A percentile compares a stretch with the other conserved stretches of the same genome.
Conservation (phyloP, 148 eudicot genomes). For the Rhododendron kiyosumense region DNA sequence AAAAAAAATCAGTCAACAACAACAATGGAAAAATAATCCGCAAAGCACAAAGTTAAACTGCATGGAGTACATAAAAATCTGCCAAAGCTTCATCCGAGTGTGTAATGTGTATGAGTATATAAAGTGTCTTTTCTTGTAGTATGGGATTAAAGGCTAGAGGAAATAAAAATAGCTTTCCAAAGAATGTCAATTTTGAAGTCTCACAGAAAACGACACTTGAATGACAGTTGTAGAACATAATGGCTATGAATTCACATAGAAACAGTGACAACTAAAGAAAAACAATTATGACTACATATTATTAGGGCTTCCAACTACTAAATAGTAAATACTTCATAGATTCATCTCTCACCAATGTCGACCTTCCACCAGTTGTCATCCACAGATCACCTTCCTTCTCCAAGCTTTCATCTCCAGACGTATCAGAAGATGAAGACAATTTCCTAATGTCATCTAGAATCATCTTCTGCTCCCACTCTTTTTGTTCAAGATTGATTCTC, state of each 20-base stretch:
- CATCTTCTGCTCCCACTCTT: conserved; percentile 66
- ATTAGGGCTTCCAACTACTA: not conserved
- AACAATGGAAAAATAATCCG: not conserved
- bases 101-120: not conserved
- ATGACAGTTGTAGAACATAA: not conserved
- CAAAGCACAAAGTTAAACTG: not conserved
- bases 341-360: conserved; percentile 58
- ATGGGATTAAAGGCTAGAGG: not conserved
- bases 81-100: not conserved
- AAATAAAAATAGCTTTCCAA: not conserved
- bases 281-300: not conserved
- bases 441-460: conserved; percentile 75
- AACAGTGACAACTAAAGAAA: not conserved
- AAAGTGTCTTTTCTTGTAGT: not conserved
- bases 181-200: not conserved
- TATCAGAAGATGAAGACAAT: conserved; percentile 46
- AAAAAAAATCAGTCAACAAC: not conserved
- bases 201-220: not conserved
- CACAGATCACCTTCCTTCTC: conserved; percentile 67
- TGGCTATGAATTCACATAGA: not conserved
- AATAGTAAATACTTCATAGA: conserved; percentile 16
- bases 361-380: conserved; percentile 73
- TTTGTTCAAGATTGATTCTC: conserved; percentile 73
- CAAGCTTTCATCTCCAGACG: conserved; percentile 40
- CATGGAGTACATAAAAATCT: not conserved